A percentile compares a stretch with the other conserved stretches of the same genome.
Conservation (phyloP, 257 asterid species). For the Fraxinus excelsior region DNA sequence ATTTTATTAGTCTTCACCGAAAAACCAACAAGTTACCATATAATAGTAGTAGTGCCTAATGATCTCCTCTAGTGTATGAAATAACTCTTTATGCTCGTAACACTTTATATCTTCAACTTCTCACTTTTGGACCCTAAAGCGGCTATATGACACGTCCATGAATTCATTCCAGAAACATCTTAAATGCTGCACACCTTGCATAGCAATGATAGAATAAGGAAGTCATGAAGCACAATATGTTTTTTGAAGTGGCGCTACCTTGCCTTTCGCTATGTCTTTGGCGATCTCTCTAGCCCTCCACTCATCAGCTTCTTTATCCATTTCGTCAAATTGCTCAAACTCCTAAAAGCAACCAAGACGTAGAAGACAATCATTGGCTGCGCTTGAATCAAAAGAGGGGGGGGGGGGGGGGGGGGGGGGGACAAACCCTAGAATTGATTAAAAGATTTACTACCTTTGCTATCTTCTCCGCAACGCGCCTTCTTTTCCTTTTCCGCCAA, state of each 20-base stretch:
- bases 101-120: not conserved
- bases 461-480: constrained; percentile 56
- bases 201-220: not conserved
- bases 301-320: constrained; percentile 89
- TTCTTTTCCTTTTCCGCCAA: constrained; percentile 88
- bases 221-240: not conserved
- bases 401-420: too few relatives aligned
- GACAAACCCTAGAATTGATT: not conserved
- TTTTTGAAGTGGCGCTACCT: constrained; percentile 49
- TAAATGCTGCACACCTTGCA: not conserved
- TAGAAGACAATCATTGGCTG: constrained; percentile 1
- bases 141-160: constrained; percentile 1
- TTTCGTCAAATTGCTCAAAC: constrained; percentile 55
- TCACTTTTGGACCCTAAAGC: not conserved
- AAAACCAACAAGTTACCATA: not conserved
- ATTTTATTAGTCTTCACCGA: not conserved
- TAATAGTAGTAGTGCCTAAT: not conserved
- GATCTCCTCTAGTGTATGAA: not conserved
- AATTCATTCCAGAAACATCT: constrained; percentile 12
- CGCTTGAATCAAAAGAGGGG: not conserved
- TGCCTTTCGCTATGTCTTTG: constrained; percentile 73
- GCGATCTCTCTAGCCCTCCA: constrained; percentile 91
- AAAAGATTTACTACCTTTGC: constrained; percentile 49
- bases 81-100: not conserved
- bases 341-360: constrained; percentile 47